phyloP scores from a whole-genome alignment of 495 filamentous ascomycete species.

The Penicillium malachiteum region DNA sequence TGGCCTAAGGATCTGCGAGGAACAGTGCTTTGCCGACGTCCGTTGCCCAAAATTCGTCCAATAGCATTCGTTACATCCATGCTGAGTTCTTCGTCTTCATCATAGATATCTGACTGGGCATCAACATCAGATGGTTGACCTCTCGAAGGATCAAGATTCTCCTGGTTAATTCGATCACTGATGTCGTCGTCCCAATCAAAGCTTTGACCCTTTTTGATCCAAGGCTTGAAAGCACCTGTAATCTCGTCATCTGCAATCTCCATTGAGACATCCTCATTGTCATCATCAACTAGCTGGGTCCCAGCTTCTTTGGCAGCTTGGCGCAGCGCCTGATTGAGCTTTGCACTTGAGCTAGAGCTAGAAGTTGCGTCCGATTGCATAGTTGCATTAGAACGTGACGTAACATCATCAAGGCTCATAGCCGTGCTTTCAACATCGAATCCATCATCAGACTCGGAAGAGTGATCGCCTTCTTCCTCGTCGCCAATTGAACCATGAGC shows the following conservation, averaged over 20 bases:
- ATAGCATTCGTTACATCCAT: constrained; percentile 85
- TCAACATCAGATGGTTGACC: constrained; percentile 2
- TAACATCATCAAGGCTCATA: constrained; percentile 74
- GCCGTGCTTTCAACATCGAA: constrained; percentile 71
- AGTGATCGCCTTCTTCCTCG: constrained; percentile 53
- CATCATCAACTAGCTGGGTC: constrained; percentile 58
- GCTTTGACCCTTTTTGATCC: constrained; percentile 55
- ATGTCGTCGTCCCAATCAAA: constrained; percentile 50
- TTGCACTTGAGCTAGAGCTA: constrained; percentile 61
- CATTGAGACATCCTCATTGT: constrained; percentile 61
- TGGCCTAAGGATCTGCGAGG: constrained; percentile 40
- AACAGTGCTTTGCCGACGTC: constrained; percentile 30
- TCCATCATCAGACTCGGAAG: constrained; percentile 48
- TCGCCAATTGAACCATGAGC: constrained; percentile 46
- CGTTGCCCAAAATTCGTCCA: constrained; percentile 71
- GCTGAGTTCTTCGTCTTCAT: constrained; percentile 65
- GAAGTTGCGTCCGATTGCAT: constrained; percentile 55
- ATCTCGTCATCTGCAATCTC: constrained; percentile 81
- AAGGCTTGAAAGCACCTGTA: constrained; percentile 70
- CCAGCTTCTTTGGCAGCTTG: constrained; percentile 73
- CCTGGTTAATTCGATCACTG: constrained; percentile 56
- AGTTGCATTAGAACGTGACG: constrained; percentile 60
- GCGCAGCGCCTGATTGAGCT: constrained; percentile 73
- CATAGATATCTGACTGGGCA: constrained; percentile 23
- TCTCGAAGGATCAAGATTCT: constrained; percentile 59